Evolutionary conservation across 2,329 filamentous ascomycete species (phyloP).

Genomic region (Trichoderma koningii): DNA sequence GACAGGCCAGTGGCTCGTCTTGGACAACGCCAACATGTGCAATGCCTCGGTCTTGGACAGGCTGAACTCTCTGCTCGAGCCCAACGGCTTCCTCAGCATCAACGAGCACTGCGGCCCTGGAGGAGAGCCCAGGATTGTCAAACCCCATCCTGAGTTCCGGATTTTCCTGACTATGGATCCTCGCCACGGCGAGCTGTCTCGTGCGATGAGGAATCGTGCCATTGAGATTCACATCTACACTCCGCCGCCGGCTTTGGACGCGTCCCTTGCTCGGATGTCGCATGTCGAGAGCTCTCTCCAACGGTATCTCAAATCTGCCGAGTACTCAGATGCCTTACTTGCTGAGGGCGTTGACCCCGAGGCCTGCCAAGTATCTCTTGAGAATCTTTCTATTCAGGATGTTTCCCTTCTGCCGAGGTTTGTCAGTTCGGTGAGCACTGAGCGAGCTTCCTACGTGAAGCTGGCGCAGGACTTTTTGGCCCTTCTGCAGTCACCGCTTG

Average conservation of each 20-base stretch:
- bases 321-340: constrained; percentile 36
- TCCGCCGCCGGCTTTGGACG: constrained; percentile 39
- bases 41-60: constrained; percentile 92
- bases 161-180: constrained; percentile 94
- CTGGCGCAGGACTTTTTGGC: constrained; percentile 34
- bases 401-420: constrained; percentile 44
- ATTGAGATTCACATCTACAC: constrained; percentile 79
- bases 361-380: constrained; percentile 44
- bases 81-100: constrained; percentile 81
- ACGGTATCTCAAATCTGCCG: constrained; percentile 47
- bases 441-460: constrained; percentile 22
- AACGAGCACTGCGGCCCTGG: constrained; percentile 88
- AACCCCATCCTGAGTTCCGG: constrained; percentile 82
- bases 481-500: constrained; percentile 41
- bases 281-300: constrained; percentile 54
- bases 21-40: constrained; percentile 97
- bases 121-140: constrained; percentile 77
- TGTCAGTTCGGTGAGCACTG: constrained; percentile 32
- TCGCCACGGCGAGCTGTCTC: constrained; percentile 86
- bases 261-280: constrained; percentile 45
- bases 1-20: constrained; percentile 85
- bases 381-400: constrained; percentile 53
- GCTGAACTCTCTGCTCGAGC: constrained; percentile 91
- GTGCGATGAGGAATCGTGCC: constrained; percentile 94
- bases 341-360: constrained; percentile 33